Evolutionary conservation across 352 stramenopile species (phyloP), one percentile per base, ranked within the genome.

Genomic region (Blastocystis sp.): DNA sequence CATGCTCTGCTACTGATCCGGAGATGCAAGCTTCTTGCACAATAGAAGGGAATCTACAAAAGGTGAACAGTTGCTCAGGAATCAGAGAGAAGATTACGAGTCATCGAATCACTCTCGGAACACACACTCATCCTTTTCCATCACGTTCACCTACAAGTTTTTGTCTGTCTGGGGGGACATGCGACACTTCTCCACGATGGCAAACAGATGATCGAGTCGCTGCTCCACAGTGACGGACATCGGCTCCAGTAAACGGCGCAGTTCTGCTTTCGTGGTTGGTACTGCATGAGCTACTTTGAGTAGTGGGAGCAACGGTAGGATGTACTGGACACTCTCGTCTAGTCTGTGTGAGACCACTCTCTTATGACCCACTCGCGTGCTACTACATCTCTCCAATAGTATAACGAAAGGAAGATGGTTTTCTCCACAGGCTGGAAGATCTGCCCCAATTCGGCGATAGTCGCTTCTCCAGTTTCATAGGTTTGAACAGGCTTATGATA

Each of bases 1-100:
- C 26, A 9, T 13, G 30, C 9, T 26, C 26, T 26, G 24, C 16
- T 45, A 73, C 63, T 7, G 63, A 47, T 7, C 63, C 63, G 3
- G 30, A 47, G 63, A 37, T 37, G 63, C 73, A 85, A 9, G 47
- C 73, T 18, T 62, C 18, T 47, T 85, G 73, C 3, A 85, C 73
- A 26, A 85, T 85, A 20, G 41, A 34, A 68, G 73, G 53, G 73
- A 85, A 85, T 30, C 73, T 85, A 43, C 5, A 37, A 8, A 66
- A 47, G 47, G 54, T 24, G 30, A 34, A 34, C 30, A 34, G 30
- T 34, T 34, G 30, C 30, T 34, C 30, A 11, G 26, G 30, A 37
- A 53, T 85, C 73, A 85, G 73, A 65, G 73, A 85, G 73, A 85
- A 85, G 73, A 85, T 85, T 85, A 85, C 2, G 73, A 26, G 7